Base-by-base conservation (phyloP, 1,284 basidiomycete species). In the Wolfiporia cocos region DNA sequence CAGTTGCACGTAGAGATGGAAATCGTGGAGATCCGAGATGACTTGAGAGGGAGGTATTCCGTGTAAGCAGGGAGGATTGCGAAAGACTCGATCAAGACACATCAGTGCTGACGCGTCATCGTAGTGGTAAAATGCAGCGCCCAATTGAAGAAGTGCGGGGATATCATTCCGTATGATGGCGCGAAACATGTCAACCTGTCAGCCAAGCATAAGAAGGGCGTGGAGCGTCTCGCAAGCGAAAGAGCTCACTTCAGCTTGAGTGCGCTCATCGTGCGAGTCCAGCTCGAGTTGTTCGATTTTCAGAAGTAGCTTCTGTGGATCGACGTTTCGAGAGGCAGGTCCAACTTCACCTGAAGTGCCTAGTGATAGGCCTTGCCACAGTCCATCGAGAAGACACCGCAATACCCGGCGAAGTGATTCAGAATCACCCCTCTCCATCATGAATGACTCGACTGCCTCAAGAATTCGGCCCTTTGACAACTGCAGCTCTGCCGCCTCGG, bases 401-500 rank as follows among this genome's bases (percentile, higher is more conserved):
- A 49, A 42, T 20, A 57, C 58, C 14, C 48, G 37, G 5, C 37
- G 22, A 12, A 42, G 22, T 14, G 58, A 49, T 7, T 44, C 21
- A 2, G 31, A 14, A 17, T 54, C 46, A 0, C 41, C 29, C 2
- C 26, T 42, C 34, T 72, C 70, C 37, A 57, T 53, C 15, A 80
- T 49, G 29, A 80, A 62, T 1, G 73, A 54, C 4, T 51, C 50
- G 24, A 81, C 71, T 0, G 77, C 81, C 17, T 75, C 65, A 1
- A 71, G 30, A 1, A 54, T 58, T 2, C 69, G 66, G n/a, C 78
- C 78, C 54, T 78, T 71, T 1, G 56, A 52, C 3, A 78, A 51
- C 47, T 78, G 72, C 14, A 81, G 52, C 11, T 76, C 66, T 0
- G 79, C 81, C 0, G 81, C 82, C 19, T 83, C 76, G 0, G 53